These are phyloP conservation scores for Mycena amicta DNA, from an alignment of 768 basidiomycete genomes.

Conservation along the genomic window DNA sequence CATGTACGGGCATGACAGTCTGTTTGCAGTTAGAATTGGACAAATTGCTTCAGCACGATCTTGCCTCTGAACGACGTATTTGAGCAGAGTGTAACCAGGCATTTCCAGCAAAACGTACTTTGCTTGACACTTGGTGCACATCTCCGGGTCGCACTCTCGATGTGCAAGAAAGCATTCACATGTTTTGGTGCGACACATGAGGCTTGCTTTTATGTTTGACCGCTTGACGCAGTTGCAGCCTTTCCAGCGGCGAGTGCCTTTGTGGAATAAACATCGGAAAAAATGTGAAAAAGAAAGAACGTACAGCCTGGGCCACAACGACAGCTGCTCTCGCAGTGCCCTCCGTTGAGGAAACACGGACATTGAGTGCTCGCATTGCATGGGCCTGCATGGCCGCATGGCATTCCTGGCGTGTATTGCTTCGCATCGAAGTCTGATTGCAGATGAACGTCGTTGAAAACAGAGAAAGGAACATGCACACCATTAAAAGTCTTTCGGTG, in stretches of 20 bases:
- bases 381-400: conserved; percentile 60
- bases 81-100: too few relatives aligned
- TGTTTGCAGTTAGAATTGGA: conserved; percentile 21
- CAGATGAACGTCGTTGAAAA: background rate
- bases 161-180: conserved; percentile 56
- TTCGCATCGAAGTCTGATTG: conserved; percentile 13
- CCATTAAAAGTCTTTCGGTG: background rate
- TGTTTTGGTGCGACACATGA: conserved; percentile 38
- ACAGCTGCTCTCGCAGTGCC: conserved; percentile 61
- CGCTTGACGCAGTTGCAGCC: conserved; percentile 54
- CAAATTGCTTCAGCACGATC: too few relatives aligned
- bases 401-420: conserved; percentile 35
- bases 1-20: conserved; percentile 31
- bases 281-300: background rate
- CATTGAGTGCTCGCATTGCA: conserved; percentile 50
- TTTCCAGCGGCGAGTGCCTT: conserved; percentile 56
- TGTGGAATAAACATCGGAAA: background rate
- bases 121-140: conserved; percentile 56
- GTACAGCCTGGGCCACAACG: conserved; percentile 53
- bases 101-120: too few relatives aligned
- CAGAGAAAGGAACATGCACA: background rate
- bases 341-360: conserved; percentile 49
- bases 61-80: too few relatives aligned
- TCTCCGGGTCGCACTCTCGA: conserved; percentile 71
- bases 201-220: conserved; percentile 10